Evolutionary conservation across 345 rosid genomes (phyloP), one percentile per base, ranked within the genome.

Genomic region (Cochlearia excelsa): DNA sequence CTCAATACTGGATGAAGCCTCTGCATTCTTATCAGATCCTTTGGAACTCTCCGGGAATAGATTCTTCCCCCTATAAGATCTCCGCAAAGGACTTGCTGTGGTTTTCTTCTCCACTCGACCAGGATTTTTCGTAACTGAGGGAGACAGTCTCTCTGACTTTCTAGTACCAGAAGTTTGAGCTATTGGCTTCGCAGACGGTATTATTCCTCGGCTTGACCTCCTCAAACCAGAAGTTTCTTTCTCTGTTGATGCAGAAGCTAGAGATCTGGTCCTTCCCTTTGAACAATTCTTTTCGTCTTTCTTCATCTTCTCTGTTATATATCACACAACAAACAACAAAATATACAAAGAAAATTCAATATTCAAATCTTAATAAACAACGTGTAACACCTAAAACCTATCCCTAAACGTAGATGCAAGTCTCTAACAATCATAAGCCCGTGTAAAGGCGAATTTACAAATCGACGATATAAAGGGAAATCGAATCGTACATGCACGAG

Each of bases 21-120:
- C 68, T 23, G 51, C 45, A 46, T 63, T 77, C 51, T 72, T 57
- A 67, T 73, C 81, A 1, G 78, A 78, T 39, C 69, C 79, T 26
- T 75, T 71, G 51, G 82, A 74, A 63, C 38, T 43, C 30, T 78
- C 74, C 10, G 72, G 67, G 9, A 69, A 43, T 38, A 63, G 72
- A 54, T 56, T 78, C 75, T 80, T 81, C 50, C 80, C 76, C 79
- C 81, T 80, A 66, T 62, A 65, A 1, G 87, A 77, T 76, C 88
- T 80, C 72, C 79, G 79, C 71, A 81, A 59, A 39, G 87, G 74
- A 74, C 73, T 67, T 1, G 59, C 40, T 0, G 50, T 37, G 37
- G 11, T 75, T 48, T 61, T 73, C 73, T 77, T 80, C 77, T 78
- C 83, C 35, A 56, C 41, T 61, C 59, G 70, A 66, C 59, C 77